Evolutionary conservation across 106 monocot genomes (phyloP).

Genomic region (Apostasia shenzhenica): DNA sequence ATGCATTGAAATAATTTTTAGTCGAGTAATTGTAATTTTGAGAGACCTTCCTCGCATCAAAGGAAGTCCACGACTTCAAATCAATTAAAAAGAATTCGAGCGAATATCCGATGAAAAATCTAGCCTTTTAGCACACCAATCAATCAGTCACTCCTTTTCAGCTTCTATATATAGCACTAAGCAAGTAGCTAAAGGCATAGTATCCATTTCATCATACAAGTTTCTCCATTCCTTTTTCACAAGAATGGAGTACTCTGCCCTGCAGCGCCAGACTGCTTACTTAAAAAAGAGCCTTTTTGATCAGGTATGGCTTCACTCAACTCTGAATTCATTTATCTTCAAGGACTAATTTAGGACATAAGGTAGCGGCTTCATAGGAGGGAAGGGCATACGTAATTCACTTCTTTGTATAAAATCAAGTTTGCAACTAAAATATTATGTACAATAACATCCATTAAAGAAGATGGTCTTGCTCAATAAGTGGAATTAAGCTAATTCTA

Average conservation of each 20-base stretch:
- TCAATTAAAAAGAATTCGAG: too few species aligned
- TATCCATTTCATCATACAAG: background rate
- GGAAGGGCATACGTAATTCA: too few species aligned
- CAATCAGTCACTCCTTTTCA: background rate
- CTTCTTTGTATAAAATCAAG: background rate
- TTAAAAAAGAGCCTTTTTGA: slow-evolving; percentile 82
- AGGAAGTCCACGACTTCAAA: too few species aligned
- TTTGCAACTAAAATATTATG: background rate
- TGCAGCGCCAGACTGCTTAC: slow-evolving; percentile 56
- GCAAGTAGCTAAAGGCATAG: background rate
- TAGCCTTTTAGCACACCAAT: too few species aligned
- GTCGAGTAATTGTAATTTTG: too few species aligned
- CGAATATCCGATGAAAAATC: too few species aligned
- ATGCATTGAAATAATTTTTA: too few species aligned
- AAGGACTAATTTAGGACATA: too few species aligned
- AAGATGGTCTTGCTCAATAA: background rate
- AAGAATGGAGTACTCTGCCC: slow-evolving; percentile 59
- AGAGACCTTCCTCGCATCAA: too few species aligned
- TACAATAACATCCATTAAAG: background rate
- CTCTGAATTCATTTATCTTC: background rate
- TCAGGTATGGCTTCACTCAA: slow-evolving; percentile 43
- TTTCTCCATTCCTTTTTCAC: background rate
- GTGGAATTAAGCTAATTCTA: background rate
- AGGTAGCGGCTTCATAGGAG: too few species aligned
- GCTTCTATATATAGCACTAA: slow-evolving; percentile 3